Conservation (phyloP, 2,329 filamentous ascomycete species). For the Paradendryphiella salina region DNA sequence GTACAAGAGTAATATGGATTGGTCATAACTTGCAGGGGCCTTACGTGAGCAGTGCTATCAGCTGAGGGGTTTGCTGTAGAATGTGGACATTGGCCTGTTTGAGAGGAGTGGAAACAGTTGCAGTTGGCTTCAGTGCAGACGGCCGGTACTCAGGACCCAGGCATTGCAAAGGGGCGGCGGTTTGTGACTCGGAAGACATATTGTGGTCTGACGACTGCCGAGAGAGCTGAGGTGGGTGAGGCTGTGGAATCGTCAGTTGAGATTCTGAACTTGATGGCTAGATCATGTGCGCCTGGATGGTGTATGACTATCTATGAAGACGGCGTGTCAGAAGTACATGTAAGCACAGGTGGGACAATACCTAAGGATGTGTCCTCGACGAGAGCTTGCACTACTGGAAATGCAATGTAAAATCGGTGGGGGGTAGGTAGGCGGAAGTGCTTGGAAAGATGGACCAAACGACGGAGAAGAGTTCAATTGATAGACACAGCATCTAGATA, state of each 20-base stretch:
- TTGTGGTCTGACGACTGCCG: conserved; percentile 9
- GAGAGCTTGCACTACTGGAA: conserved; percentile 3
- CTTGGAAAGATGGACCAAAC: conserved; percentile 13
- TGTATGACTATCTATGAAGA: not conserved
- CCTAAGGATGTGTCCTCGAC: conserved; percentile 1
- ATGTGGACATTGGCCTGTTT: conserved; percentile 86
- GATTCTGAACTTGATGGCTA: not conserved
- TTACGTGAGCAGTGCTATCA: conserved; percentile 97
- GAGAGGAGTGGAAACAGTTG: conserved; percentile 84
- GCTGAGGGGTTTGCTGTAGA: conserved; percentile 88
- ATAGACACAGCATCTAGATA: conserved; percentile 25
- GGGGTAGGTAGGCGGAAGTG: conserved; percentile 18
- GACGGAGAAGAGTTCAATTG: conserved; percentile 15
- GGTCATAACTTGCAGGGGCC: conserved; percentile 47
- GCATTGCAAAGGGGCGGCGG: conserved; percentile 57
- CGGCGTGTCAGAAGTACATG: not conserved
- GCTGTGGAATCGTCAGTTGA: conserved; percentile 8
- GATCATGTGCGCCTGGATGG: not conserved
- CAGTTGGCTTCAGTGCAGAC: conserved; percentile 76
- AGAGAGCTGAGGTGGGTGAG: conserved; percentile 7
- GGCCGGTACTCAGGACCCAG: conserved; percentile 80
- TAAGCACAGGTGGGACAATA: not conserved
- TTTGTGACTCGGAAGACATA: conserved; percentile 36
- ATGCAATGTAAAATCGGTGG: conserved; percentile 9
- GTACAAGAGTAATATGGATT: not conserved